Evolutionary conservation across 192 early-diverging fungal genomes (phyloP).

Genomic region (Coemansia sp.): DNA sequence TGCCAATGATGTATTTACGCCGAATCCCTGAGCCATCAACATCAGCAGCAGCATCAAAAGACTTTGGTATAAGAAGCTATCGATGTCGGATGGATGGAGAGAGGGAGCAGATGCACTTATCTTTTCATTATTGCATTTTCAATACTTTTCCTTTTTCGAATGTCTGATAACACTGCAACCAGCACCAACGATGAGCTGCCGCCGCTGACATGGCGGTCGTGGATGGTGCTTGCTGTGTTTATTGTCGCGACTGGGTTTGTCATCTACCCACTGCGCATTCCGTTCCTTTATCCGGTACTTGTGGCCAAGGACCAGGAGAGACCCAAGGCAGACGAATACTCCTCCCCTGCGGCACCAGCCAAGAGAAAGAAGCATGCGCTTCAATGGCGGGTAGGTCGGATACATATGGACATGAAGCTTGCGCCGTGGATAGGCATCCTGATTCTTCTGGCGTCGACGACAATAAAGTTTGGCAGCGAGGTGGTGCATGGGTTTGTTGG

Average conservation of each 20-base stretch:
- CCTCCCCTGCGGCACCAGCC: background rate
- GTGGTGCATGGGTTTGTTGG: conserved; percentile 65
- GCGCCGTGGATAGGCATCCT: conserved; percentile 70
- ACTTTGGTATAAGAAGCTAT: too few species aligned
- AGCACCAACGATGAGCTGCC: conserved; percentile 21
- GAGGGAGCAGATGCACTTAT: too few species aligned
- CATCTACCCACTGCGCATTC: conserved; percentile 61
- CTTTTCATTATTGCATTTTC: background rate
- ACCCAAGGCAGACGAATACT: background rate
- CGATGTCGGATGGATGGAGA: too few species aligned
- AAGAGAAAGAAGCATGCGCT: background rate
- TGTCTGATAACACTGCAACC: background rate
- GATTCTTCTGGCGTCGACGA: conserved; percentile 62
- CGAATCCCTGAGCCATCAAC: too few species aligned
- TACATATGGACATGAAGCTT: conserved; percentile 67
- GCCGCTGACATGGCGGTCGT: conserved; percentile 51
- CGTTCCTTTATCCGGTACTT: conserved; percentile 33
- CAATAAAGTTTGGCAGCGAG: conserved; percentile 52
- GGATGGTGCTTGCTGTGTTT: conserved; percentile 63
- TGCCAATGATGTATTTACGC: too few species aligned
- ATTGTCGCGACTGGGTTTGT: conserved; percentile 61
- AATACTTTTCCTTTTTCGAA: background rate
- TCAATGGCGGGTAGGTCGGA: conserved; percentile 19
- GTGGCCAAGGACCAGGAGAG: background rate
- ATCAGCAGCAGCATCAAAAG: too few species aligned